Conservation (phyloP, 129 eudicot species). For the Rutidosis leptorrhynchoides region DNA sequence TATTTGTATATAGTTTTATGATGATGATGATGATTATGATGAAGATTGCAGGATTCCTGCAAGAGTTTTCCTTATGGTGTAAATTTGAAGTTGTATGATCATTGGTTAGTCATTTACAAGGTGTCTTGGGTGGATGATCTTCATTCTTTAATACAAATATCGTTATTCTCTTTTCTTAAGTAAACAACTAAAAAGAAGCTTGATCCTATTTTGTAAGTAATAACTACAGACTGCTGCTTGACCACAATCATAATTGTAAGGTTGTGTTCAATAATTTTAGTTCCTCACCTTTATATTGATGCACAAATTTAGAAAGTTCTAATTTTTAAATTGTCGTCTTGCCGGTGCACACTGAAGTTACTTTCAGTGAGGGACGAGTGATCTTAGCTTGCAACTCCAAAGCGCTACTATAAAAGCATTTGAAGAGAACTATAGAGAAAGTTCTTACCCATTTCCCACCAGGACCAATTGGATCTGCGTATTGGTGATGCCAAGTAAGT, state of each 20-base stretch:
- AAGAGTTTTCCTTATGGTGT: no score
- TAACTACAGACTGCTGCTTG: no score
- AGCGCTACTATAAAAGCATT: constrained; percentile 61
- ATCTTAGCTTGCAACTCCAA: constrained; percentile 84
- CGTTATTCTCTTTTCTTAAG: no score
- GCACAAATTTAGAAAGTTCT: neutral
- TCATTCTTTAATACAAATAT: no score
- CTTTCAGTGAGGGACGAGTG: constrained; percentile 74
- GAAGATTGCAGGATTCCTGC: no score
- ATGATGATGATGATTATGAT: no score
- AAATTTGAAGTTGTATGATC: no score
- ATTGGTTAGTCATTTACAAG: no score
- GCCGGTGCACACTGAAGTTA: constrained; percentile 95
- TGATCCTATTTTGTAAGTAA: no score
- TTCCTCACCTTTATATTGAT: neutral
- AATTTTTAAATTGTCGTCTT: constrained; percentile 12
- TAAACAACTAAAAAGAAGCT: no score
- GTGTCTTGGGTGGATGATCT: no score
- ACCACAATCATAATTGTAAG: constrained; percentile 81
- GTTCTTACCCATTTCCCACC: constrained; percentile 96
- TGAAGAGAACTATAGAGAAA: constrained; percentile 74
- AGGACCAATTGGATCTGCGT: constrained; percentile 96
- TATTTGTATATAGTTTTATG: no score
- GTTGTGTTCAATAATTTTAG: constrained; percentile 29
- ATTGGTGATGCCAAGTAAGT: constrained; percentile 95